Conservation (phyloP, 1,139 yeast species). For the Suhomyces panamericanus region DNA sequence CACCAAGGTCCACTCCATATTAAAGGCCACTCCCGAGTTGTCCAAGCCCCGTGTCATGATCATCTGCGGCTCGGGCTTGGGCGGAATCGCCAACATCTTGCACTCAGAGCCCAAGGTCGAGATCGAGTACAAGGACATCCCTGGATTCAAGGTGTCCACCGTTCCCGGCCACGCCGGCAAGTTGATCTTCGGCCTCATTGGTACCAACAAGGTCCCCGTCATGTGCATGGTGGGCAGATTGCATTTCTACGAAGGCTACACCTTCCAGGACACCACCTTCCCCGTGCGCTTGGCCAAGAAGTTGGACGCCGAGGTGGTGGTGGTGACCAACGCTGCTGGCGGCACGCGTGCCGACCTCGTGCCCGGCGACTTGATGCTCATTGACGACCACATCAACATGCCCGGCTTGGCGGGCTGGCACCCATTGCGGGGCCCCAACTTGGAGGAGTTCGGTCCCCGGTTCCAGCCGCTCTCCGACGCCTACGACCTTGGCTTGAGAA, state of each 20-base stretch:
- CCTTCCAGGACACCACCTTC: slow-evolving; percentile 76
- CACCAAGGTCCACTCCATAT: slow-evolving; percentile 16
- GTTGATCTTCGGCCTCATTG: slow-evolving; percentile 76
- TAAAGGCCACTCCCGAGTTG: slow-evolving; percentile 22
- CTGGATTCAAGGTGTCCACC: slow-evolving; percentile 79
- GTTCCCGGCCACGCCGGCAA: slow-evolving; percentile 91
- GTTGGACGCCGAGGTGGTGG: slow-evolving; percentile 59
- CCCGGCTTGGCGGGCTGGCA: slow-evolving; percentile 91
- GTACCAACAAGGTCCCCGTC: slow-evolving; percentile 69
- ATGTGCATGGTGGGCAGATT: slow-evolving; percentile 92
- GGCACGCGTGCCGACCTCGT: slow-evolving; percentile 66
- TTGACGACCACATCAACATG: slow-evolving; percentile 83
- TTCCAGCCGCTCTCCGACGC: slow-evolving; percentile 90
- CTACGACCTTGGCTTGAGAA: slow-evolving; percentile 72
- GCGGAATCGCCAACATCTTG: slow-evolving; percentile 71
- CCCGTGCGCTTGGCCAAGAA: slow-evolving; percentile 76
- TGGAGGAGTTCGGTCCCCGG: slow-evolving; percentile 78
- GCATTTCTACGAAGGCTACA: slow-evolving; percentile 90
- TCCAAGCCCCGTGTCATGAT: slow-evolving; percentile 63
- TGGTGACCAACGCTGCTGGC: slow-evolving; percentile 96
- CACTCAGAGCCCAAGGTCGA: slow-evolving; percentile 42
- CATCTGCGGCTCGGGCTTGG: slow-evolving; percentile 93
- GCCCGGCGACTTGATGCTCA: slow-evolving; percentile 90
- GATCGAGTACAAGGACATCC: slow-evolving; percentile 67
- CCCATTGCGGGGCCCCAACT: slow-evolving; percentile 86